Evolutionary conservation across 2,329 filamentous ascomycete species (phyloP), one percentile per base, ranked within the genome.

Genomic region (Fusarium torulosum): DNA sequence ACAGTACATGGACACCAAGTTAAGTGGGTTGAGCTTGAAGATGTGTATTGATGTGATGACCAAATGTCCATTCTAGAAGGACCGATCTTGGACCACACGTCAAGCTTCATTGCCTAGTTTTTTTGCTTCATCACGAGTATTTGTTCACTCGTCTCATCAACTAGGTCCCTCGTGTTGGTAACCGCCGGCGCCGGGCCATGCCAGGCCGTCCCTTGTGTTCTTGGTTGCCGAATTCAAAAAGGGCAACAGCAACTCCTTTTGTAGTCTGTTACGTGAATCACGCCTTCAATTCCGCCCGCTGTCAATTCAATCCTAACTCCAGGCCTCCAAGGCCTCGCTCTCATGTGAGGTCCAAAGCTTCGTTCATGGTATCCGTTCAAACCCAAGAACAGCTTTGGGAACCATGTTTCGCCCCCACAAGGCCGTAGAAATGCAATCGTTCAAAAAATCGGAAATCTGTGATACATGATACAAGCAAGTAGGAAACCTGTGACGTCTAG

Each of bases 401-500:
- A 55, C 52, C 59, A 35, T 67, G 21, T 56, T 41, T 47, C 60
- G 59, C 67, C 62, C 45, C 37, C 50, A 21, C 23, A 31, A 58
- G 59, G 60, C 60, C 59, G 58, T 45, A 62, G 47, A 74, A 74
- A 70, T 63, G 46, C 66, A 58, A 66, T 63, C 46, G 49, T 66
- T 58, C 47, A 43, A 69, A 66, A 67, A 67, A 50, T 59, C 53
- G 50, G 56, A 73, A 62, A 59, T 53, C 71, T 70, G 70, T 77
- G 70, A 70, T 77, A 77, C 74, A 76, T 74, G 67, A 66, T 72
- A 71, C 64, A 66, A 72, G 63, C 53, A 59, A 55, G 63, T 60
- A 66, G 49, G 53, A 67, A 63, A 61, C 50, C 46, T 53, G 44
- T 52, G 9, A 64, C 52, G 38, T 51, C 46, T 63, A 44, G 47